phyloP scores from a whole-genome alignment of 1,139 yeast species.

The Nadsonia starkeyi-henricii region DNA sequence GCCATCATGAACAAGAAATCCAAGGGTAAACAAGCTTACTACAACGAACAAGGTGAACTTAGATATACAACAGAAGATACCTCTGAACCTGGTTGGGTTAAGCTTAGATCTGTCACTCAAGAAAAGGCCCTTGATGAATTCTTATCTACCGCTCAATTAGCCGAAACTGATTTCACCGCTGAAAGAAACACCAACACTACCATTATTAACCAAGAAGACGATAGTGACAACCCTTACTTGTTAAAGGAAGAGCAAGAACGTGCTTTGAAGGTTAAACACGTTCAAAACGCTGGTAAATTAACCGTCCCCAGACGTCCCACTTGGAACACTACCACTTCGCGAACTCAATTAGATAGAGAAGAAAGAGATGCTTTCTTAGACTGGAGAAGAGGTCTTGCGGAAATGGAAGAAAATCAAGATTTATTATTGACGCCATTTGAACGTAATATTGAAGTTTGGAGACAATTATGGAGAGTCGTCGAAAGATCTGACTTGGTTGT shows the following conservation, averaged over 20 bases:
- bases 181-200: slow-evolving; percentile 74
- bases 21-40: slow-evolving; percentile 36
- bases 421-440: slow-evolving; percentile 90
- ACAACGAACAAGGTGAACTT: slow-evolving; percentile 50
- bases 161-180: slow-evolving; percentile 93
- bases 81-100: slow-evolving; percentile 74
- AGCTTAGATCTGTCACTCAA: slow-evolving; percentile 84
- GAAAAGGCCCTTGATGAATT: slow-evolving; percentile 91
- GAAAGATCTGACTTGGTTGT: slow-evolving; percentile 91
- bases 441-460: slow-evolving; percentile 95
- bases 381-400: slow-evolving; percentile 87
- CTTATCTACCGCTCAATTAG: slow-evolving; percentile 84
- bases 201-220: slow-evolving; percentile 42
- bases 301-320: slow-evolving; percentile 91
- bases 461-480: slow-evolving; percentile 95
- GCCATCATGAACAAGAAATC: slow-evolving; percentile 64
- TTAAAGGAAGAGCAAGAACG: slow-evolving; percentile 56
- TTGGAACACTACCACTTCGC: slow-evolving; percentile 61
- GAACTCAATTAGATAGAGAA: slow-evolving; percentile 65
- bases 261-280: slow-evolving; percentile 44
- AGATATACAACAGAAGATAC: slow-evolving; percentile 24
- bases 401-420: slow-evolving; percentile 68
- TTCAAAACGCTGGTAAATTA: slow-evolving; percentile 60
- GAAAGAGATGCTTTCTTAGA: slow-evolving; percentile 85
- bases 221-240: slow-evolving; percentile 38